These are phyloP conservation scores for Moniliophthora roreri DNA, from an alignment of 1,284 basidiomycete species.

Conservation along the genomic window DNA sequence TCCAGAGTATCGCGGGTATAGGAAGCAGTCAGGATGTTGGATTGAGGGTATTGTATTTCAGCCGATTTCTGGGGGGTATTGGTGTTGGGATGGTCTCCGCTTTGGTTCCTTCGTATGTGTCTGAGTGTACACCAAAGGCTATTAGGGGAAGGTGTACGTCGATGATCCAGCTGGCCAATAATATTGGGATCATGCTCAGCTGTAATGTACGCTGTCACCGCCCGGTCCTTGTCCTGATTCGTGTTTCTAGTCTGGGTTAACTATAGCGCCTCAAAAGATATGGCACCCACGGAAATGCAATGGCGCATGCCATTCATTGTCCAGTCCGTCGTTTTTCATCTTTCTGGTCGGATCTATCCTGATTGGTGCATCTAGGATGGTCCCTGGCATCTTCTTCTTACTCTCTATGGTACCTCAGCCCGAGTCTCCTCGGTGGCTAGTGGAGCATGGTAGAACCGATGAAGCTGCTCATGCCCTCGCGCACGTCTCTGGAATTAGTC, in stretches of 20 bases:
- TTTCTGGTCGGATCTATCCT: neutral
- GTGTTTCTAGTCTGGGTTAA: slow-evolving; percentile 45
- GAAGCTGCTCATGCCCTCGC: too few relatives aligned
- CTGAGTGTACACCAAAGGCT: slow-evolving; percentile 54
- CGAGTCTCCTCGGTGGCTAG: too few relatives aligned
- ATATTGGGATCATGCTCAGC: slow-evolving; percentile 49
- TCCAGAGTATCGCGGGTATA: slow-evolving; percentile 48
- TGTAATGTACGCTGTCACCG: slow-evolving; percentile 33
- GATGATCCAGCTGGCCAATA: slow-evolving; percentile 53
- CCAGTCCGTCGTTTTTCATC: slow-evolving; percentile 31
- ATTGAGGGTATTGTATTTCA: slow-evolving; percentile 45
- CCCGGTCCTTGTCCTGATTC: neutral
- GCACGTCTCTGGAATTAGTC: too few relatives aligned
- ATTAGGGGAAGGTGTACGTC: slow-evolving; percentile 60
- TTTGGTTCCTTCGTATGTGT: slow-evolving; percentile 57
- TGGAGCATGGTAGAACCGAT: too few relatives aligned
- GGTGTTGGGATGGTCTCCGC: slow-evolving; percentile 54
- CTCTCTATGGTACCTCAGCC: too few relatives aligned
- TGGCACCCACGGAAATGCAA: slow-evolving; percentile 37
- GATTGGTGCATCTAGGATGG: slow-evolving; percentile 25
- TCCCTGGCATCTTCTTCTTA: slow-evolving; percentile 37
- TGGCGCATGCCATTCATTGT: slow-evolving; percentile 59
- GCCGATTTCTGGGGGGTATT: slow-evolving; percentile 46
- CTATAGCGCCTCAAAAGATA: slow-evolving; percentile 37
- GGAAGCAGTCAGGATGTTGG: slow-evolving; percentile 37